phyloP scores from a whole-genome alignment of 805 yeast species.

The Wickerhamomyces queroliae region DNA sequence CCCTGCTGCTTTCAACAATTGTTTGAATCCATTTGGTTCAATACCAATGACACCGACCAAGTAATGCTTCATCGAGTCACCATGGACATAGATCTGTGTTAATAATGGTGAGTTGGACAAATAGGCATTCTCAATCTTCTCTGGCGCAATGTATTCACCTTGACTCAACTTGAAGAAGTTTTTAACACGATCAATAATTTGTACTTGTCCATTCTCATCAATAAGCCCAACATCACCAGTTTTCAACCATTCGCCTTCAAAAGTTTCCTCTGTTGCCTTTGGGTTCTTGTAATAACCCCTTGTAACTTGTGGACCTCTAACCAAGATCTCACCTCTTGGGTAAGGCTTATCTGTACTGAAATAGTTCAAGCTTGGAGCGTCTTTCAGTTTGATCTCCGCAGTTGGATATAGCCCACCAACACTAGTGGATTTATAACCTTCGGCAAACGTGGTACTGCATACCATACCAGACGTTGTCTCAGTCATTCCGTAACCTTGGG shows the following conservation, averaged over 20 bases:
- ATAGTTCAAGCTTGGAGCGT: conserved; percentile 44
- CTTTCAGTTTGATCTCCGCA: conserved; percentile 51
- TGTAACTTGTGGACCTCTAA: conserved; percentile 54
- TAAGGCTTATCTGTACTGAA: conserved; percentile 35
- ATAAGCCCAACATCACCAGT: conserved; percentile 51
- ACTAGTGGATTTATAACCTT: conserved; percentile 12
- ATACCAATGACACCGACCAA: conserved; percentile 55
- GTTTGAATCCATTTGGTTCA: conserved; percentile 31
- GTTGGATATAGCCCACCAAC: conserved; percentile 44
- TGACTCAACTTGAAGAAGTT: conserved; percentile 59
- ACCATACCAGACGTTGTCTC: not conserved
- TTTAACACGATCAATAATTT: conserved; percentile 56
- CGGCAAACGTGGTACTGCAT: not conserved
- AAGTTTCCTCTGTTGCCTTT: conserved; percentile 39
- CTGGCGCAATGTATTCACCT: conserved; percentile 60
- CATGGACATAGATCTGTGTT: conserved; percentile 46
- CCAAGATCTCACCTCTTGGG: conserved; percentile 45
- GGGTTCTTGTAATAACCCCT: conserved; percentile 43
- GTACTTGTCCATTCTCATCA: conserved; percentile 29
- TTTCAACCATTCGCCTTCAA: conserved; percentile 42
- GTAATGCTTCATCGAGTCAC: conserved; percentile 44
- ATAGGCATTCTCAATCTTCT: conserved; percentile 54
- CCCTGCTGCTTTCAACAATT: conserved; percentile 6
- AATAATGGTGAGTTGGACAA: conserved; percentile 35
- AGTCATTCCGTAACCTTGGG: not conserved